Percentiles rank a stretch among this genome's conserved stretches.
Evolutionary conservation across 2,329 filamentous ascomycete genomes (phyloP).

Genomic region (Colletotrichum echinochloae): DNA sequence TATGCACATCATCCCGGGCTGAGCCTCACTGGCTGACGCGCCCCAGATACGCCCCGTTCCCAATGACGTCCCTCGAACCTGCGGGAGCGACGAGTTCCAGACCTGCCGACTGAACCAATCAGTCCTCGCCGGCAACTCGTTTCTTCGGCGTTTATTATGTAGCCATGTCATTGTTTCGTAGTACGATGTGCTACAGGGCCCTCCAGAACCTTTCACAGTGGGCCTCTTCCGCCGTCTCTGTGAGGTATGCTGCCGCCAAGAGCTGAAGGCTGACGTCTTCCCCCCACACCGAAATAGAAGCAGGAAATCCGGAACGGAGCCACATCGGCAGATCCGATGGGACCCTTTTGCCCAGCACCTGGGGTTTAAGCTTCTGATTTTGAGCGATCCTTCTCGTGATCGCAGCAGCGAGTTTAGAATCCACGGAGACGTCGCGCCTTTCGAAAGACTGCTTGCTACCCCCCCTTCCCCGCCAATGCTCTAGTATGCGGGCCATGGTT

Average conservation of each 20-base stretch:
- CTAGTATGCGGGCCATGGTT: not conserved
- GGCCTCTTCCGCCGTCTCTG: not conserved
- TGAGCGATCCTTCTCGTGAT: not conserved
- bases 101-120: not conserved
- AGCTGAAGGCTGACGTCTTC: conserved; percentile 4
- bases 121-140: not conserved
- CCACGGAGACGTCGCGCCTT: not conserved
- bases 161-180: not conserved
- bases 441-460: not conserved
- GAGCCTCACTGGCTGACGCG: conserved; percentile 40
- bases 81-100: not conserved
- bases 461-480: not conserved
- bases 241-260: not conserved
- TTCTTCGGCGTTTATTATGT: not conserved
- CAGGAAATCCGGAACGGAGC: not conserved
- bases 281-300: conserved; percentile 15
- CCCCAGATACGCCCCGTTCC: conserved; percentile 16
- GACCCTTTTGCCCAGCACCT: too few species aligned
- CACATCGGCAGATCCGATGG: conserved; percentile 3
- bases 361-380: conserved; percentile 5
- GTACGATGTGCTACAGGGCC: not conserved
- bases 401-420: not conserved
- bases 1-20: conserved; percentile 40
- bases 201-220: not conserved
- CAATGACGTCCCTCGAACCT: conserved; percentile 23